Evolutionary conservation across 257 asterid genomes (phyloP), one percentile per base, ranked within the genome.

Genomic region (Prunella vulgaris): DNA sequence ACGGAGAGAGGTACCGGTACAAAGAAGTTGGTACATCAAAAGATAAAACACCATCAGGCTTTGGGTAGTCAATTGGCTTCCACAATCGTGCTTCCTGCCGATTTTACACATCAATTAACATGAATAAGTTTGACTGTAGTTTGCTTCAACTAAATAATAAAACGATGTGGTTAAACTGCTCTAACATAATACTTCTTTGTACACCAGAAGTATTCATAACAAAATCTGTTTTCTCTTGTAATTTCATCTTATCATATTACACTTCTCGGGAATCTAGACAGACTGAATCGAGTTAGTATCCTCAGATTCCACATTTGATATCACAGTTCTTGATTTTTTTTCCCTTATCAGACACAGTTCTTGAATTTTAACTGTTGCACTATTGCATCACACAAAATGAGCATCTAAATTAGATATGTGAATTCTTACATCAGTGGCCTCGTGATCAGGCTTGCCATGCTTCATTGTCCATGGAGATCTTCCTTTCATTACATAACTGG

Each of bases 381-480:
- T 28, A 28, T 20, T n/a, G 54, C 48, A 61, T 46, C 9, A 60
- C 25, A 62, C 9, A 72, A 32, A 60, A 40, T 10, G 5, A 49
- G 35, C 61, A 52, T 60, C 77, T 22, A 24, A 40, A 60, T 52
- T 21, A 7, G 57, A 32, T 38, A 51, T 58, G 44, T 22, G 15
- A 70, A 24, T 57, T 57, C 92, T 80, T 80, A 90, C 99, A 66
- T 82, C 82, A 54, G 90, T 88, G 71, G 97, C 87, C 79, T 82
- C 89, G 44, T 93, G 96, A 76, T 93, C 97, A 35, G 97, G 96
- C 77, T 82, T 87, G 64, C 97, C 99, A 84, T 93, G 99, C 82
- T 80, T 88, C 83, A 93, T 80, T 0, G 96, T 93, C 96, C 90
- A 87, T 10, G 96, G 97, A 74, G 92, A 91, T 83, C 83, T 83